A percentile compares a stretch with the other conserved stretches of the same genome.
Evolutionary conservation across 139 green algal species (phyloP).

Genomic region (Volvox africanus): DNA sequence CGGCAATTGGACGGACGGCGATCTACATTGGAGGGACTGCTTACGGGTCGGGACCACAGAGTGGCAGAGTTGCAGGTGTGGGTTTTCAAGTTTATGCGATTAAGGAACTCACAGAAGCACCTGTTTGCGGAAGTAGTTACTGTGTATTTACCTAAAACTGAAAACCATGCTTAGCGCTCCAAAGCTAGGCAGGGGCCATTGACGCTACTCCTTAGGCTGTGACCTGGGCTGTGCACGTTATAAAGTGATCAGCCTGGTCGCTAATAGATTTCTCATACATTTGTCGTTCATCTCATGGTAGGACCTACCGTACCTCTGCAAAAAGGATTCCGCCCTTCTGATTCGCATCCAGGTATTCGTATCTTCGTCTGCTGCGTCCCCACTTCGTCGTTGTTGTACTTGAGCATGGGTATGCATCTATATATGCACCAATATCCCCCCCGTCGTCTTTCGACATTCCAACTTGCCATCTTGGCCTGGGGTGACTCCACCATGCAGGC

Average conservation of each 20-base stretch:
- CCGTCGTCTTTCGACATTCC: neutral
- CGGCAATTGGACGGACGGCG: conserved; percentile 36
- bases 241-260: no score
- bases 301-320: no score
- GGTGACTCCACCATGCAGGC: no score
- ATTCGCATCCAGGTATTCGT: neutral
- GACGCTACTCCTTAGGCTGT: no score
- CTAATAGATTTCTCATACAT: no score
- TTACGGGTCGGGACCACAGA: conserved; percentile 7
- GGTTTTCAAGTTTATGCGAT: neutral
- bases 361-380: no score
- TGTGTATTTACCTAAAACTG: neutral
- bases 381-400: neutral
- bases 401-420: neutral
- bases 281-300: no score
- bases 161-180: neutral
- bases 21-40: conserved; percentile 25
- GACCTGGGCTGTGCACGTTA: no score
- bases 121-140: neutral
- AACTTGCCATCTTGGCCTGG: no score
- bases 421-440: neutral
- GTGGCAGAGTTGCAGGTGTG: conserved; percentile 29
- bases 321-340: neutral
- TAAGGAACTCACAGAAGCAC: neutral
- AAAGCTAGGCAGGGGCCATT: no score